Percentiles rank a stretch among this genome's conserved stretches.
phyloP scores from a whole-genome alignment of 306 rosid genomes.

The Prunus mume region DNA sequence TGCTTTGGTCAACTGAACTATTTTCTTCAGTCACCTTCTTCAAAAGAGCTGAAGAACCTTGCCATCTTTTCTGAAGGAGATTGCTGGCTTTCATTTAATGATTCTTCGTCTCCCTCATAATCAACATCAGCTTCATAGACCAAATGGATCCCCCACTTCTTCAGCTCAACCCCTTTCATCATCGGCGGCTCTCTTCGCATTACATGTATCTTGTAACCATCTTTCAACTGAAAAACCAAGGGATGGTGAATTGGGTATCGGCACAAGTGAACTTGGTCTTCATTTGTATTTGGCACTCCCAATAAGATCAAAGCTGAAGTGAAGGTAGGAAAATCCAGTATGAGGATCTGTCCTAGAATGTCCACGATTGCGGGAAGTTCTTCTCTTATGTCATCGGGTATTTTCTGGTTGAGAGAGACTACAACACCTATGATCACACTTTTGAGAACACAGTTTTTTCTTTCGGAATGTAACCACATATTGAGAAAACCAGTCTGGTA shows the following conservation, averaged over 20 bases:
- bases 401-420: slow-evolving; percentile 42
- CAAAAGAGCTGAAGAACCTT: slow-evolving; percentile 30
- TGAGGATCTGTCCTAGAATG: slow-evolving; percentile 41
- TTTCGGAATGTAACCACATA: slow-evolving; percentile 38
- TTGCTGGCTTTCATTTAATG: slow-evolving; percentile 29
- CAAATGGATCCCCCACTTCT: slow-evolving; percentile 43
- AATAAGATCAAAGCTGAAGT: slow-evolving; percentile 21
- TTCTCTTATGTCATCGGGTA: slow-evolving; percentile 15
- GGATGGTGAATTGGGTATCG: slow-evolving; percentile 29
- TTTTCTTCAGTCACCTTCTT: slow-evolving; percentile 1
- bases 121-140: slow-evolving; percentile 62
- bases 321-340: slow-evolving; percentile 22
- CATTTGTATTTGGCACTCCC: slow-evolving; percentile 49
- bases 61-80: slow-evolving; percentile 56
- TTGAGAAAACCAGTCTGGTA: slow-evolving; percentile 59
- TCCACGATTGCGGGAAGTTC: slow-evolving; percentile 28
- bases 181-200: slow-evolving; percentile 30
- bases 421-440: slow-evolving; percentile 45
- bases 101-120: slow-evolving; percentile 54
- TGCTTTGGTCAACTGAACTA: background rate
- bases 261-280: slow-evolving; percentile 51
- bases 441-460: slow-evolving; percentile 37
- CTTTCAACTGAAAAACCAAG: slow-evolving; percentile 28
- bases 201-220: slow-evolving; percentile 44
- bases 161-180: slow-evolving; percentile 45